phyloP scores from a whole-genome alignment of 2,329 filamentous ascomycete genomes.

The Beauveria sp. region DNA sequence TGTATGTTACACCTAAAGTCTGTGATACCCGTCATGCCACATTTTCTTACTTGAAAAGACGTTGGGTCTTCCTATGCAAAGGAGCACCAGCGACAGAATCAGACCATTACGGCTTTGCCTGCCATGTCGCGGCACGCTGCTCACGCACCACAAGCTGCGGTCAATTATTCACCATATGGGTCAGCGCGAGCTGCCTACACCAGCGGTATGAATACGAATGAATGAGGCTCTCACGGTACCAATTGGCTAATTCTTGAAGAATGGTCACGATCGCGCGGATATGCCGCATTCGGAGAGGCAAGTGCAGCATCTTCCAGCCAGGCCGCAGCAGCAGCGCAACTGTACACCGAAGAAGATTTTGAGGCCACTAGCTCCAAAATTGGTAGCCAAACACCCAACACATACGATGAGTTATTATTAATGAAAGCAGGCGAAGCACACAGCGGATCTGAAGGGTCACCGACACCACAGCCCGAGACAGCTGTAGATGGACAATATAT shows the following conservation, averaged over 20 bases:
- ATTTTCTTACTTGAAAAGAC: background rate
- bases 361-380: background rate
- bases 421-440: background rate
- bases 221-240: no score
- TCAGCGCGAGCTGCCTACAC: background rate
- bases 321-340: background rate
- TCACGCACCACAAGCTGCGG: background rate
- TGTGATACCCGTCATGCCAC: background rate
- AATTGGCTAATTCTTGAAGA: background rate
- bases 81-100: background rate
- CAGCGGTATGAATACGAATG: background rate
- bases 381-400: background rate
- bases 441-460: constrained; percentile 5
- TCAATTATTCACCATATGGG: constrained; percentile 1
- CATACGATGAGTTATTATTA: background rate
- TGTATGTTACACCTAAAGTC: background rate
- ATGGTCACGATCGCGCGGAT: background rate
- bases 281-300: background rate
- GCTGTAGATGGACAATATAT: constrained; percentile 4
- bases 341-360: background rate
- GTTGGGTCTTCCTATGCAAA: background rate
- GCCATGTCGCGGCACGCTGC: background rate
- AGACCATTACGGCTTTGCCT: background rate
- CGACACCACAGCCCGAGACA: background rate
- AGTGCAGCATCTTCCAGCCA: constrained; percentile 2